Evolutionary conservation across 2,329 filamentous ascomycete species (phyloP), one percentile per base, ranked within the genome.

Genomic region (Graphilbum sp.): DNA sequence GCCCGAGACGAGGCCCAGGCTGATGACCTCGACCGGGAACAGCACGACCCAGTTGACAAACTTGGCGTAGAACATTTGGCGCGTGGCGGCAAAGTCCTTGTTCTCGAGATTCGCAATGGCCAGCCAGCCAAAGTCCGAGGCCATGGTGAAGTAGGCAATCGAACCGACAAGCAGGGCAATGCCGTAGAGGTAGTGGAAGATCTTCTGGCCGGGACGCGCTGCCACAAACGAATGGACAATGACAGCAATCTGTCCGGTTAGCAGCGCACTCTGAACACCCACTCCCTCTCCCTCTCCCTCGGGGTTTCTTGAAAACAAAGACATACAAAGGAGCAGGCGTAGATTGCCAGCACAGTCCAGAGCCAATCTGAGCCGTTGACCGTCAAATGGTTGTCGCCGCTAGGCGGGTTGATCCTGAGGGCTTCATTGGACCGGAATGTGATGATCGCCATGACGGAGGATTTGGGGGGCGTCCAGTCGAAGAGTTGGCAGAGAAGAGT

Each of bases 151-250:
- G 58, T 72, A 72, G 37, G 59, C 50, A 45, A 69, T 57, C 17
- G 62, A 49, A 40, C 66, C 67, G 42, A 62, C 59, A 10, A 72
- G 55, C 30, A 65, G 57, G 29, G 60, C 59, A 37, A 69, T 55
- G 45, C 54, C 59, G 51, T 69, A 67, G 44, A 70, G 54, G 50
- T 72, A 70, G 55, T 72, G 66, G 56, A 72, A 72, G 47, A 72
- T 61, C 46, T 59, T 61, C 49, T 72, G 65, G 38, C 29, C 58
- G 52, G 34, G 54, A 57, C 25, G 65, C 58, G 11, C 54, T 50
- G n/a, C n/a, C n/a, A n/a, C n/a, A 48, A 64, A 59, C 42, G 56
- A 58, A 5, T 63, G 50, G 17, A 47, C 56, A 32, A 56, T 56
- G 47, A 61, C 55, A 41, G 40, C 48, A n/a, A 71, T 46, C 61